Base-by-base conservation (phyloP, 495 filamentous ascomycete genomes). In the Recurvomyces mirabilis region DNA sequence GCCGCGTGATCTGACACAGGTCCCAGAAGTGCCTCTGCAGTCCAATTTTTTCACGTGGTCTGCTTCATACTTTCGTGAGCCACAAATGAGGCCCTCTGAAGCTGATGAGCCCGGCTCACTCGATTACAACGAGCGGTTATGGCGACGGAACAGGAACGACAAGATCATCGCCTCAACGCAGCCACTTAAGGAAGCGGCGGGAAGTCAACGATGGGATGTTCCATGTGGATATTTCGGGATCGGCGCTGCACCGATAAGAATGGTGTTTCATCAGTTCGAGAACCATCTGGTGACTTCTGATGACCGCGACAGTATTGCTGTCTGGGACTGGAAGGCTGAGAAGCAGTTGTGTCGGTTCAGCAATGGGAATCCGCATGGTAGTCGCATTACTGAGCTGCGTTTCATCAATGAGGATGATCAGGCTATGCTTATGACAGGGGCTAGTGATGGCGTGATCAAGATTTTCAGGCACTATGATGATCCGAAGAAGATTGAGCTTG, bases 371-470 rank as follows among this genome's bases (percentile, higher is more conserved):
- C 91, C 91, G 0, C 71, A 78, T 14, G 86, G 86, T 11, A 93
- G 86, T 4, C 86, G 82, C 55, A 91, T 99, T 41, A 95, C 86
- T 19, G 88, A 94, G 65, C 77, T 94, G 52, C 79, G 85, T 29
- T 93, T 95, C 58, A 91, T 99, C 64, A 99, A 99, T 53, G 91
- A 99, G 60, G 91, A 99, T 54, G 91, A 99, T 55, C 85, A 91
- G 58, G 88, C 93, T 6, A 72, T 94, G 23, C 63, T 98, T 33
- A 85, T 96, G 78, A 94, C 86, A 5, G 91, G 89, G 4, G 89
- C 86, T 9, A 93, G 85, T 1, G 91, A 99, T 55, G 91, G 91
- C 28, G 82, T 96, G 4, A 73, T 99, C 47, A 81, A 88, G 52
- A 77, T 96, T n/a, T 96, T 89, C 62, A 75, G 86, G 41, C 84